Conservation (phyloP, 2,329 filamentous ascomycete species). For the Trichoderma sp. region DNA sequence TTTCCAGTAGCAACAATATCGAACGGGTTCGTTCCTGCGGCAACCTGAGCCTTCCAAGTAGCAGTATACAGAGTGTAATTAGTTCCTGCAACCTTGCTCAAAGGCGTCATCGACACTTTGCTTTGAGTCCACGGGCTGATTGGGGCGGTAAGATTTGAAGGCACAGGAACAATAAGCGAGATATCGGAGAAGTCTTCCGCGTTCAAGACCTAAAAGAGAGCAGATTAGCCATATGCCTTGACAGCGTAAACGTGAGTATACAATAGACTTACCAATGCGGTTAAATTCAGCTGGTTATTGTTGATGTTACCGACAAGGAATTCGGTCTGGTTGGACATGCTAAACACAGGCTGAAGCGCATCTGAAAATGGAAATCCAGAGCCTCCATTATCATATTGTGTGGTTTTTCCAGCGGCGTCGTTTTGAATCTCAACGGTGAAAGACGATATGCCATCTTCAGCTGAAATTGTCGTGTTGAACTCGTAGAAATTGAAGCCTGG, state of each 20-base stretch:
- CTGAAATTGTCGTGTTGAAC: not conserved
- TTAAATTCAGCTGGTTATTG: not conserved
- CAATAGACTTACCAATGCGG: not conserved
- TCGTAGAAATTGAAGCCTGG: not conserved
- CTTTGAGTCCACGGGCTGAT: not conserved
- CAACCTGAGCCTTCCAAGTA: not conserved
- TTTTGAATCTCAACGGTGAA: slow-evolving; percentile 4
- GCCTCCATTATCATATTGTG: not conserved
- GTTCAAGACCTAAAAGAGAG: not conserved
- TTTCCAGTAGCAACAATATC: slow-evolving; percentile 5
- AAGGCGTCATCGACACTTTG: not conserved
- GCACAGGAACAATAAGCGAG: not conserved
- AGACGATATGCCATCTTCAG: not conserved
- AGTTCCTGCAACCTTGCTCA: not conserved
- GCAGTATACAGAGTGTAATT: not conserved
- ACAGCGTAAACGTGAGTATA: not conserved
- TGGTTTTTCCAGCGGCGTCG: not conserved
- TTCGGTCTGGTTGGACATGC: not conserved
- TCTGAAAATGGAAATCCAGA: slow-evolving; percentile 1
- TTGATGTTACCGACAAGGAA: not conserved
- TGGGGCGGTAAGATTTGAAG: not conserved
- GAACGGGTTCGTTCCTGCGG: not conserved
- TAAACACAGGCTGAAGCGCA: not conserved
- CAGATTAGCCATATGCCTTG: not conserved
- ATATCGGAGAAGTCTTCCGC: not conserved